Evolutionary conservation across 1,284 basidiomycete species (phyloP), one percentile per base, ranked within the genome.

Genomic region (Cutaneotrichosporon dermatis): DNA sequence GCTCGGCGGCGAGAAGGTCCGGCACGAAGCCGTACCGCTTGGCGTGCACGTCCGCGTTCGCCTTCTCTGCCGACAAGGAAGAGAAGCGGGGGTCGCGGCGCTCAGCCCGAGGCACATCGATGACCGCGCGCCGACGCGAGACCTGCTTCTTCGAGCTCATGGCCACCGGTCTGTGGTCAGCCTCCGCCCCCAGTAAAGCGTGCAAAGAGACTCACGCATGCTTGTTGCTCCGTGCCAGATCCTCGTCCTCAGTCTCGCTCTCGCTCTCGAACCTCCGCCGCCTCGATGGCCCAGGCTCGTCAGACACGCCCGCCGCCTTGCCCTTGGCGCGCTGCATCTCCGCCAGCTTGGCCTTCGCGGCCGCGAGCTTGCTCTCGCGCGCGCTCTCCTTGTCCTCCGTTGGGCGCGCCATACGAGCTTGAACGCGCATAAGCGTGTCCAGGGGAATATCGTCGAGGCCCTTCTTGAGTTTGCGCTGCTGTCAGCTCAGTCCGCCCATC

Each of bases 71-170:
- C 2, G 80, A 82, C 10, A 90, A 77, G 10, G 86, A 83, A 35
- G 90, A 82, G 79, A 98, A 98, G 49, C 94, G 86, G 3, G 95
- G 94, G 78, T 98, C 94, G 44, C 94, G 86, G 9, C 86, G 78
- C 73, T 86, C 90, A 40, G 81, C 74, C 63, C 85, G 84, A 48
- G 83, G 81, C 4, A 85, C 82, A 62, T 92, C 88, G 6, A 94
- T 83, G 1, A 91, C 87, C n/a, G 80, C 81, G 56, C 92, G 82
- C 57, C 82, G 83, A 11, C 94, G 85, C 3, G 88, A 85, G 2
- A 96, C 91, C 1, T 92, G 91, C 66, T 83, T 84, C 76, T 95
- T 96, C 0, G 92, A 90, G 6, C 88, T 88, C 63, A 91, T 81
- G 69, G 92, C 91, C 43, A 81, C 84, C 4, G 92, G 95, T 1